Base-by-base conservation (phyloP, 2,329 filamentous ascomycete species). In the Aspergillus carbonarius region DNA sequence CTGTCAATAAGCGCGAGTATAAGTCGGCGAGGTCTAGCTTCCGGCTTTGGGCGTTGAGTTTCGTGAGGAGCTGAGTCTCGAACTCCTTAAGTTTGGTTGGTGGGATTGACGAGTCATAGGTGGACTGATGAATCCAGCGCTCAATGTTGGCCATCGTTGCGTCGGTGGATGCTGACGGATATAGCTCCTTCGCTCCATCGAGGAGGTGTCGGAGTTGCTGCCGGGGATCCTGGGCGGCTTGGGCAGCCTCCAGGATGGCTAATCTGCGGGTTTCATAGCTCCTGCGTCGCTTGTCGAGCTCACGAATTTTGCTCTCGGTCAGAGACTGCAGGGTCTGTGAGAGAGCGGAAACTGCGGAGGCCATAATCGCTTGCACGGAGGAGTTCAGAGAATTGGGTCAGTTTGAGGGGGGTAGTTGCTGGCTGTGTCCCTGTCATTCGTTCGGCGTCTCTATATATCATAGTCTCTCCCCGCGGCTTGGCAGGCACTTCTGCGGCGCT, bases 1-100 rank as follows among this genome's bases (percentile, higher is more conserved):
- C 74, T 20, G 73, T 77, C 46, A 78, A 56, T 12, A 79, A 66
- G 8, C 71, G 70, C 4, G 74, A 74, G 62, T 77, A 68, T 23
- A 68, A 13, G 57, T 66, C 63, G 6, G 63, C 66, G 1, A 66
- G 52, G 12, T 67, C 61, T 12, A 78, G 64, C 59, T 72, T 74
- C n/a, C 71, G 70, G 55, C 72, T 76, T 46, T 74, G 70, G 4
- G 70, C 61, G 53, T 78, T 71, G 4, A 78, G 63, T 57, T 66
- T 71, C 7, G 64, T 62, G 4, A 67, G 64, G 13, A 78, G 68
- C 51, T 71, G 61, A 4, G 61, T 58, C 54, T 74, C 74, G 47
- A 73, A 76, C 32, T 63, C 63, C 3, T 60, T 58, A 5, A 78
- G 55, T 64, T 68, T 75, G 4, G 65, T 65, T n/a, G 57, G 54